Base-by-base conservation (phyloP, 192 early-diverging fungal species). In the Backusella westeae region DNA sequence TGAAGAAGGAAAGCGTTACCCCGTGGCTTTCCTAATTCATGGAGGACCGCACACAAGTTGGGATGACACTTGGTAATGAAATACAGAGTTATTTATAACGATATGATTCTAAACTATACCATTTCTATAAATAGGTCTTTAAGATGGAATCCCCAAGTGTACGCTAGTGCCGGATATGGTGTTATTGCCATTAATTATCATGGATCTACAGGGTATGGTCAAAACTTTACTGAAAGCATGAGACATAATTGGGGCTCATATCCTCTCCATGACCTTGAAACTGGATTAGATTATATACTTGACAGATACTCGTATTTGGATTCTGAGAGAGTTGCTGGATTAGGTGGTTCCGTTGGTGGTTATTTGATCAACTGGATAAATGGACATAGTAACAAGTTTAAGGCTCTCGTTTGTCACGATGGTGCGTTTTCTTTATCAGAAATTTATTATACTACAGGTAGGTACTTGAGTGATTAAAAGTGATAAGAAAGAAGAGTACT, bases 341-440 rank as follows among this genome's bases (percentile, higher is more conserved):
- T 94, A 41, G 94, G 94, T 53, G 93, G 91, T 1, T 90, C 88
- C 4, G 94, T 93, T 78, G 94, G 94, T 73, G 94, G 92, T 15
- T 93, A 89, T 78, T 91, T 93, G 92, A 85, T 93, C 71, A 95
- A 95, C 83, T 95, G 93, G 93, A 83, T 95, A 75, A 95, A 95
- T 75, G 89, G 87, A 7, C 89, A 93, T 73, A 92, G 89, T 6
- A 67, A 83, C 38, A 80, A 89, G 17, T 95, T 95, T 81, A 80
- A 81, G 49, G 83, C 83, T 10, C 76, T 93, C 63, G 92, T 94
- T 56, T 89, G 85, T 75, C 92, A 94, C 72, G 94, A 93, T 77
- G 94, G 94, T 70, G 86, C 90, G 66, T 94, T 94, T 80, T 83
- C 83, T 36, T 84, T 87, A 2, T 56, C 84, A n/a, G 78, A 81